Percentiles rank a stretch among this genome's conserved stretches.
These are phyloP conservation scores for Phyllosticta ampelicida DNA, from an alignment of 2,329 filamentous ascomycete species.

Conservation along the genomic window DNA sequence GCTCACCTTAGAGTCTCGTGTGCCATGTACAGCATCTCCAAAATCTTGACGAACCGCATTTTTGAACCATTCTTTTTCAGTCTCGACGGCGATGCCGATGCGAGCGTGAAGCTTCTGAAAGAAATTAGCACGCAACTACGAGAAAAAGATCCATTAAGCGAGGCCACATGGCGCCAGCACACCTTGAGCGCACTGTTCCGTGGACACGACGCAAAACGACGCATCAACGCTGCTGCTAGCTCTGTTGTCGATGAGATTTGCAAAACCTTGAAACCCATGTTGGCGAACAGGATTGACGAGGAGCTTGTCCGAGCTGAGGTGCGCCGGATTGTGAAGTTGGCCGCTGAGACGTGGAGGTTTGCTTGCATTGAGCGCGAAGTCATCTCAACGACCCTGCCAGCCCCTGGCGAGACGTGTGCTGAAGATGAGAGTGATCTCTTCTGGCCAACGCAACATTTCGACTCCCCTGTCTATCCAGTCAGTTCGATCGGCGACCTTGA, in stretches of 20 bases:
- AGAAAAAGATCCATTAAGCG: slow-evolving; percentile 44
- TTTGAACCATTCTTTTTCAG: slow-evolving; percentile 50
- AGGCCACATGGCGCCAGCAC: slow-evolving; percentile 49
- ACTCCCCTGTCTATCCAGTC: slow-evolving; percentile 18
- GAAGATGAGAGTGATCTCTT: slow-evolving; percentile 25
- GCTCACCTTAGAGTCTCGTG: slow-evolving; percentile 44
- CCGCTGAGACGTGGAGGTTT: slow-evolving; percentile 48
- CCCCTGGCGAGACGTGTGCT: slow-evolving; percentile 17
- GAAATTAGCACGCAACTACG: slow-evolving; percentile 46
- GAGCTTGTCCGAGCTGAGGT: slow-evolving; percentile 42
- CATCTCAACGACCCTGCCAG: slow-evolving; percentile 41
- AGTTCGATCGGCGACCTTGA: slow-evolving; percentile 16
- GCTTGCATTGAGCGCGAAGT: slow-evolving; percentile 47
- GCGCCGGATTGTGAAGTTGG: slow-evolving; percentile 46
- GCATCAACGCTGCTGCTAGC: slow-evolving; percentile 44
- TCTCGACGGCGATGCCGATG: slow-evolving; percentile 31
- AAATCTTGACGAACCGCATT: slow-evolving; percentile 44
- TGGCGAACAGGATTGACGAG: slow-evolving; percentile 40
- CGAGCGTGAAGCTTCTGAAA: slow-evolving; percentile 32
- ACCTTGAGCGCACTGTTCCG: slow-evolving; percentile 48
- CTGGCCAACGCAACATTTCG: slow-evolving; percentile 26
- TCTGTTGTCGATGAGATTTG: slow-evolving; percentile 48
- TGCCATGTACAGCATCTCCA: slow-evolving; percentile 45
- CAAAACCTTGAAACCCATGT: slow-evolving; percentile 39
- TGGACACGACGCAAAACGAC: slow-evolving; percentile 44